Evolutionary conservation across 805 yeast genomes (phyloP).

Genomic region (Metschnikowia matae): DNA sequence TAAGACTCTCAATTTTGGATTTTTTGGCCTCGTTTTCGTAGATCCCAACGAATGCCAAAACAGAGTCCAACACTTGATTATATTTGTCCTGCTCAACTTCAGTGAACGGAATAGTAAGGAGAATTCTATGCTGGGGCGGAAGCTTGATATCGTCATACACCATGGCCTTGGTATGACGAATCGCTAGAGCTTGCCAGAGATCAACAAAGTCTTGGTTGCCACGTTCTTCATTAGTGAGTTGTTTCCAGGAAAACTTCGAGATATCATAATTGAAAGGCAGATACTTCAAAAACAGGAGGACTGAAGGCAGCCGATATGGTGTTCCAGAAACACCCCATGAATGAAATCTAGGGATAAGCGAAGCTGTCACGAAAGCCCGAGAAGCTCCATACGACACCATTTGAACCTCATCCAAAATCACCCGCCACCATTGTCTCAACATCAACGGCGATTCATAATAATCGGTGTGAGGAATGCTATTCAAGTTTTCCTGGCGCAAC

Average conservation of each 20-base stretch:
- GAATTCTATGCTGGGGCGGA: conserved; percentile 72
- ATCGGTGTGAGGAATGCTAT: conserved; percentile 14
- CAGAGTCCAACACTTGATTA: conserved; percentile 56
- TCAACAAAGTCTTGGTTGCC: conserved; percentile 28
- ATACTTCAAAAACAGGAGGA: conserved; percentile 61
- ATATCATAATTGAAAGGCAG: conserved; percentile 58
- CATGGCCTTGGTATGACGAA: conserved; percentile 83
- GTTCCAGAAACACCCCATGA: conserved; percentile 99
- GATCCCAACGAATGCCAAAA: conserved; percentile 53
- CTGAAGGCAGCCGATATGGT: conserved; percentile 71
- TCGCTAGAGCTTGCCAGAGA: conserved; percentile 51
- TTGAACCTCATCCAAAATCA: conserved; percentile 91
- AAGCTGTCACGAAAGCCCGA: conserved; percentile 75
- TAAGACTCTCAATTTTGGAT: conserved; percentile 46
- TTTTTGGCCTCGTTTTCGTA: conserved; percentile 50
- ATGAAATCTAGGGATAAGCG: conserved; percentile 76
- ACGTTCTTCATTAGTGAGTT: conserved; percentile 13
- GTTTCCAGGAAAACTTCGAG: conserved; percentile 40
- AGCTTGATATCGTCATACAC: conserved; percentile 71
- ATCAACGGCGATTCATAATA: conserved; percentile 75
- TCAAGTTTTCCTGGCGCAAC: conserved; percentile 9
- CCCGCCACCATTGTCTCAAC: conserved; percentile 81
- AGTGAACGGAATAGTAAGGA: conserved; percentile 71
- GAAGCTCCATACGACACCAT: conserved; percentile 75
- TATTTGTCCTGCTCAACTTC: conserved; percentile 85